Conservation (phyloP, 805 yeast genomes). For the Ogataea thermomethanolica region DNA sequence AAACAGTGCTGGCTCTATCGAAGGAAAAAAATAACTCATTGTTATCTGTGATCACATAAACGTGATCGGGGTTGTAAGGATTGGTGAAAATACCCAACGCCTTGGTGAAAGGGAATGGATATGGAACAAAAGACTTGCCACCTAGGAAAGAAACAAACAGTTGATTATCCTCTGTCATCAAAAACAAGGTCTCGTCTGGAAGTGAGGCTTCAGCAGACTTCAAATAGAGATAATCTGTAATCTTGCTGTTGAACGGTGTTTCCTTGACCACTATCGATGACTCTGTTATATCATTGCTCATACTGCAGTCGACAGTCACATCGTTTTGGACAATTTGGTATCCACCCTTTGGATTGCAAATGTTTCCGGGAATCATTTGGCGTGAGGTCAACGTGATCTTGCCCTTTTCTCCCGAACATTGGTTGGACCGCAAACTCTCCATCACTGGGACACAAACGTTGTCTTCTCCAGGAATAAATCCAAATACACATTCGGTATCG, state of each 20-base stretch:
- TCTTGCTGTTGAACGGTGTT: constrained; percentile 48
- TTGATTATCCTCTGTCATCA: constrained; percentile 49
- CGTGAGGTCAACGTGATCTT: constrained; percentile 24
- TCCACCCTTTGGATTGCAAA: constrained; percentile 25
- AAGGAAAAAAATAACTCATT: constrained; percentile 53
- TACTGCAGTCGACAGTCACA: constrained; percentile 34
- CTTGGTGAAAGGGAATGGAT: constrained; percentile 33
- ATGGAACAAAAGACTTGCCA: constrained; percentile 46
- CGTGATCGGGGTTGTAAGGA: constrained; percentile 52
- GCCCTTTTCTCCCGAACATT: constrained; percentile 22
- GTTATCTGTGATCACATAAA: constrained; percentile 48
- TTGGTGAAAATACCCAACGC: constrained; percentile 60
- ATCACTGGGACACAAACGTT: constrained; percentile 46
- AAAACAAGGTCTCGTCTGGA: constrained; percentile 62
- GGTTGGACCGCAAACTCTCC: constrained; percentile 15
- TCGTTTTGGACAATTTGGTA: constrained; percentile 21
- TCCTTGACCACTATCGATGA: constrained; percentile 35
- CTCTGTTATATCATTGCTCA: constrained; percentile 24
- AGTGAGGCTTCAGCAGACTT: constrained; percentile 43
- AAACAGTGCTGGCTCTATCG: constrained; percentile 65
- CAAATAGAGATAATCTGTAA: constrained; percentile 57
- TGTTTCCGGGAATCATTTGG: constrained; percentile 26
- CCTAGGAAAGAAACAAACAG: constrained; percentile 71
- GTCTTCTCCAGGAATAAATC: constrained; percentile 35
- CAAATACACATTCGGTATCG: constrained; percentile 70